Evolutionary conservation across 2,329 filamentous ascomycete species (phyloP), one percentile per base, ranked within the genome.

Genomic region (Neonectria faginata): DNA sequence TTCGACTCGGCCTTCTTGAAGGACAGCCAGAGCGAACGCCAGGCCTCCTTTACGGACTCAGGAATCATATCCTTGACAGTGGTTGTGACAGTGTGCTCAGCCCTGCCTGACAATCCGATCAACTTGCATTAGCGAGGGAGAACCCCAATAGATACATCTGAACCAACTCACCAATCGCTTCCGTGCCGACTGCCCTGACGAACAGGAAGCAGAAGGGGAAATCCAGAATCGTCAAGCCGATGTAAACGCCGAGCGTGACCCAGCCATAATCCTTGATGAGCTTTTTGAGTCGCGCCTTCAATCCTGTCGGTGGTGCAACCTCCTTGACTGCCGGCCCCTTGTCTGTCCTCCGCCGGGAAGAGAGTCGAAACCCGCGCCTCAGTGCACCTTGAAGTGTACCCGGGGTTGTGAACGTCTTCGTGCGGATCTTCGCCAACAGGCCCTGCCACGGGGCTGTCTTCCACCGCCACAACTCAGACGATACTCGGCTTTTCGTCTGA

Each of bases 131-230:
- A 67, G 67, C 69, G 62, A 67, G 52, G 20, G 14, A 8, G n/a
- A n/a, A 47, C 42, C 42, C 18, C 27, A 20, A 57, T 14, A 8
- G 22, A 16, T 22, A 39, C 22, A 14, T 42, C 29, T 31, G 51
- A 53, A 50, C 55, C 54, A 50, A 66, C 82, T 82, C 79, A 85
- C 93, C 94, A 74, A 99, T 96, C 60, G 87, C 88, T 27, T 99
- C 96, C 0, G 92, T 92, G 16, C 96, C 96, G 2, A 97, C 86
- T 57, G 89, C 82, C 62, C 91, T 88, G 51, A 99, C 96, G 10
- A 96, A 88, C 59, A 97, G 80, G 81, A 97, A 99, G 81, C 95
- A 98, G 77, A 98, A 92, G 0, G 96, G 96, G 70, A 98, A 97
- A 80, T 99, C 96, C 56, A 97, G 81, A 41, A 92, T 91, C 45